These are phyloP conservation scores for Sindora glabra DNA, from an alignment of 306 rosid genomes.

Conservation along the genomic window DNA sequence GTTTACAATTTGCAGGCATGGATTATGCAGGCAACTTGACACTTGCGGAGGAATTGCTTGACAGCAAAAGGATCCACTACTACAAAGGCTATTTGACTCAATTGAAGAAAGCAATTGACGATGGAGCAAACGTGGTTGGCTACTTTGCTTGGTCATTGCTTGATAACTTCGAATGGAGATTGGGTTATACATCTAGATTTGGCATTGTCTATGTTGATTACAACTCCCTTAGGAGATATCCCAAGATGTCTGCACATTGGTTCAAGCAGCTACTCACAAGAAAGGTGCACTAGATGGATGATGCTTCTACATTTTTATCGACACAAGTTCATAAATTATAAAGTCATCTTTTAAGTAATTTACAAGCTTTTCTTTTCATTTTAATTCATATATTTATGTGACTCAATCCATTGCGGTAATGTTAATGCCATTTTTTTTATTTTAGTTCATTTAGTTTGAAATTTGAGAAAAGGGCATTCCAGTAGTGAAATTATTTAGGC, in stretches of 20 bases:
- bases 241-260: slow-evolving; percentile 94
- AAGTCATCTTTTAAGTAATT: no score
- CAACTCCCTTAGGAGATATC: slow-evolving; percentile 67
- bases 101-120: slow-evolving; percentile 69
- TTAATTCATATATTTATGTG: no score
- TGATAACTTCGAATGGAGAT: slow-evolving; percentile 90
- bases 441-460: no score
- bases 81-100: slow-evolving; percentile 58
- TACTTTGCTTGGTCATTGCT: slow-evolving; percentile 91
- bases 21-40: slow-evolving; percentile 72
- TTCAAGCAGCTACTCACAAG: slow-evolving; percentile 51
- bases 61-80: slow-evolving; percentile 64
- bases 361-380: no score
- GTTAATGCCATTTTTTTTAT: no score
- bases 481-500: no score
- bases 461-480: no score
- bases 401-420: no score
- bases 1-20: slow-evolving; percentile 48
- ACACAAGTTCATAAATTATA: no score
- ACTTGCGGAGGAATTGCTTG: slow-evolving; percentile 47
- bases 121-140: slow-evolving; percentile 71
- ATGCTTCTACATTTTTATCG: no score
- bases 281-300: slow-evolving; percentile 27
- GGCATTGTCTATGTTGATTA: slow-evolving; percentile 86
- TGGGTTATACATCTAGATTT: slow-evolving; percentile 83